These are phyloP conservation scores for Pholiota molesta DNA, from an alignment of 768 basidiomycete species.

Conservation along the genomic window DNA sequence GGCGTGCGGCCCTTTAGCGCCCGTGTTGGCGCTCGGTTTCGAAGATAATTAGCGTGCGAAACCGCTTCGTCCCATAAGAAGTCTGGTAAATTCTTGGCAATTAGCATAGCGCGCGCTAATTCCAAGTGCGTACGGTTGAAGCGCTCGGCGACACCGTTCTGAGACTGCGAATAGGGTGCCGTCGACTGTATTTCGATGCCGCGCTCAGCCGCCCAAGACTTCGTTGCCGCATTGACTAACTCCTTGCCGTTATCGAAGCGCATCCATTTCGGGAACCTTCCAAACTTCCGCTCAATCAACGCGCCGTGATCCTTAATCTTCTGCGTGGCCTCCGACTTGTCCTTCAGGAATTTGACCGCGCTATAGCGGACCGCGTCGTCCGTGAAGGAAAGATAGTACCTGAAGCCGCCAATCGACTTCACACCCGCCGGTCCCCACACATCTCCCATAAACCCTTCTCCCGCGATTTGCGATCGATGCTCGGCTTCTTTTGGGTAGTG, in stretches of 20 bases:
- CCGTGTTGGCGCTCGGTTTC: slow-evolving; percentile 29
- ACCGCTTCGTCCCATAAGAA: slow-evolving; percentile 35
- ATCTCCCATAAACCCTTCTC: slow-evolving; percentile 26
- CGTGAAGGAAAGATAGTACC: slow-evolving; percentile 31
- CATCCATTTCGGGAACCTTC: slow-evolving; percentile 11
- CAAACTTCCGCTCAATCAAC: slow-evolving; percentile 15
- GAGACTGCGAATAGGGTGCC: slow-evolving; percentile 37
- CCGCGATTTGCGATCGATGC: slow-evolving; percentile 21
- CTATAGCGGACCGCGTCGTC: slow-evolving; percentile 16
- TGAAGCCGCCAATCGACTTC: slow-evolving; percentile 22
- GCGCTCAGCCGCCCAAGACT: slow-evolving; percentile 19
- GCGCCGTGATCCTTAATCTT: slow-evolving; percentile 20
- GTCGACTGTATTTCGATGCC: slow-evolving; percentile 35
- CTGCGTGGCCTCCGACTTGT: slow-evolving; percentile 18
- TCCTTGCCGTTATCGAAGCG: slow-evolving; percentile 35
- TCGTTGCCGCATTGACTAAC: slow-evolving; percentile 27
- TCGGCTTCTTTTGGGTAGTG: slow-evolving; percentile 29
- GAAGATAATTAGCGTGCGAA: slow-evolving; percentile 28
- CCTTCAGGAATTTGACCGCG: slow-evolving; percentile 18
- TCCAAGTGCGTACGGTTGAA: slow-evolving; percentile 37
- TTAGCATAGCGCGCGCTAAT: slow-evolving; percentile 35
- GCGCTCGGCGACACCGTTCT: slow-evolving; percentile 43
- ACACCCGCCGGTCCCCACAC: slow-evolving; percentile 34
- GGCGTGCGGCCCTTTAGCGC: slow-evolving; percentile 26
- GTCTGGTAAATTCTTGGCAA: slow-evolving; percentile 23